Evolutionary conservation across 305 asterid genomes (phyloP).

Genomic region (Euphrasia arctica): DNA sequence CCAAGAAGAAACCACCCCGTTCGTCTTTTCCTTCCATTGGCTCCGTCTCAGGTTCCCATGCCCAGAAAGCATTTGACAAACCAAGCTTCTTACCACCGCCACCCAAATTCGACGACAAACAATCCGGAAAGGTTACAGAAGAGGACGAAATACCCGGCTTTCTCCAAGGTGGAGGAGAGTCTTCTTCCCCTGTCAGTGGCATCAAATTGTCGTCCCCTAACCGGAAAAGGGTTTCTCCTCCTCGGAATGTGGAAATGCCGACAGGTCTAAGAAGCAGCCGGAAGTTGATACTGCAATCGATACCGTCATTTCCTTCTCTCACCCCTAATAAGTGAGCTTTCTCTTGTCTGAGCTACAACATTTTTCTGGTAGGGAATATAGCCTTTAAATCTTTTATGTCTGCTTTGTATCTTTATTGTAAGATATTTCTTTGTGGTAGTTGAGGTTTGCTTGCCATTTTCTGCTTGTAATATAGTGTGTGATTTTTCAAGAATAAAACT

Average conservation of each 20-base stretch:
- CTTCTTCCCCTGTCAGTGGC: constrained; percentile 34
- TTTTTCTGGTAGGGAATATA: constrained; percentile 2
- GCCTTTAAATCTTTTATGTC: neutral
- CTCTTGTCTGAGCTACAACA: neutral
- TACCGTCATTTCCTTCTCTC: constrained; percentile 78
- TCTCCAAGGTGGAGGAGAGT: constrained; percentile 45
- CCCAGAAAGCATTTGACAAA: constrained; percentile 32
- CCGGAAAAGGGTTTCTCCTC: constrained; percentile 78
- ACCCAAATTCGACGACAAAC: constrained; percentile 48
- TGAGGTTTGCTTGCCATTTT: neutral
- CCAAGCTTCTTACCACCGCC: constrained; percentile 41
- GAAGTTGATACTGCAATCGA: constrained; percentile 70
- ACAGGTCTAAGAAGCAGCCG: constrained; percentile 60
- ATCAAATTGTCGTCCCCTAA: constrained; percentile 67
- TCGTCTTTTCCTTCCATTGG: constrained; percentile 51
- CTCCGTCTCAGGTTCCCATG: constrained; percentile 42
- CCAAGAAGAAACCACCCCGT: constrained; percentile 64
- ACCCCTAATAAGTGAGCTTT: constrained; percentile 42
- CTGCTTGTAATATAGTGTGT: constrained; percentile 31
- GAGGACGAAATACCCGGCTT: constrained; percentile 69
- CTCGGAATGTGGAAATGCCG: constrained; percentile 43
- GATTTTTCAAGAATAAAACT: constrained; percentile 33
- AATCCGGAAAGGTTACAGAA: constrained; percentile 46
- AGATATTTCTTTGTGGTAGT: constrained; percentile 23
- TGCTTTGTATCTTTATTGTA: constrained; percentile 29